Base-by-base conservation (phyloP, 2,329 filamentous ascomycete genomes). In the Capronia coronata region DNA sequence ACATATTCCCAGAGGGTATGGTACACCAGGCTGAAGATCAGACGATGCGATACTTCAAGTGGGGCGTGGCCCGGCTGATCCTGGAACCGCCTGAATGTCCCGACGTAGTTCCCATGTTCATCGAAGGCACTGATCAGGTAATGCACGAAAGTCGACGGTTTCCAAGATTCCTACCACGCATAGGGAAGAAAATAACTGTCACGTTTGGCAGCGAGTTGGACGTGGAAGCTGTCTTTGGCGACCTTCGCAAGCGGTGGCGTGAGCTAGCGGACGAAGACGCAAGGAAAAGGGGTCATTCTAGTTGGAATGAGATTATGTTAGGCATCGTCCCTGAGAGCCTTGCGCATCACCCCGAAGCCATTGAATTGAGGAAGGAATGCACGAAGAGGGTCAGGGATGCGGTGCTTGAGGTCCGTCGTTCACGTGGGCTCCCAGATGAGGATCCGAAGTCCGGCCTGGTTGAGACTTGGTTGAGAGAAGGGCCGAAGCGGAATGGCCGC, bases 41-140 rank as follows among this genome's bases (percentile, higher is more conserved):
- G 1, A 80, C 83, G 6, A 83, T 97, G 75, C 85, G 93, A 23
- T 98, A 98, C 71, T 97, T 97, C 79, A 96, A 95, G 72, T 98
- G 93, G 93, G 93, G 93, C 1, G 76, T 97, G 1, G 88, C 91
- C 5, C 81, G 93, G 1, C 76, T 97, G 50, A 93, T 98, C 50
- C 79, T 98, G 40, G 93, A 98, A 68, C 80, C 84, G 40, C 86
- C 91, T 42, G 87, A 88, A 2, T 83, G 86, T 55, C 93, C 93
- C 0, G 87, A 94, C 59, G 78, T 98, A 16, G 78, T 98, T 29
- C 89, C 93, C 37, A 91, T 98, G 70, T 98, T 94, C 75, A 84
- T 97, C 43, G 87, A 96, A 62, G 93, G 93, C 22, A 86, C 86
- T 13, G 86, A 96, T 64, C 71, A 84, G 51, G 75, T 95, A 59